A percentile compares a stretch with the other conserved stretches of the same genome.
Evolutionary conservation across 306 rosid species (phyloP).

Genomic region (Cucurbita maxima): DNA sequence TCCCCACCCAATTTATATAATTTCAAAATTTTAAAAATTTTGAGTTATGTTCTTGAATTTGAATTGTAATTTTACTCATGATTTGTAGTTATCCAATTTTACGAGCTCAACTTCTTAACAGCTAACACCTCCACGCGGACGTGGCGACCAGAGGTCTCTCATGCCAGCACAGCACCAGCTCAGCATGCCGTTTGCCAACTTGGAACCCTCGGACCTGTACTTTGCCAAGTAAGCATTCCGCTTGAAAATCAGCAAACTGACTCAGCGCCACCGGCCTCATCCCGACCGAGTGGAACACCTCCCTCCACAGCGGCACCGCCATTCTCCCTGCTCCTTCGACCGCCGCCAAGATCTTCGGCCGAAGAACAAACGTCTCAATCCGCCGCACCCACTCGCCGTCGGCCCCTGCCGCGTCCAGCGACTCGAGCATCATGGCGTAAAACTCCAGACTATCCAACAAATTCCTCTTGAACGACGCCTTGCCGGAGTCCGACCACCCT

Average conservation of each 20-base stretch:
- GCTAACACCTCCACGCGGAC: slow-evolving; percentile 68
- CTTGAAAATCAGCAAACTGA: slow-evolving; percentile 75
- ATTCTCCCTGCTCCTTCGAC: slow-evolving; percentile 39
- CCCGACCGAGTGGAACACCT: slow-evolving; percentile 54
- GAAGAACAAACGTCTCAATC: slow-evolving; percentile 40
- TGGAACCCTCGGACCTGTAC: slow-evolving; percentile 70
- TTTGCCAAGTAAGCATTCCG: slow-evolving; percentile 54
- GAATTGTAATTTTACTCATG: too few relatives aligned
- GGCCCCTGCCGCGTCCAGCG: slow-evolving; percentile 42
- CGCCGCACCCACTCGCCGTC: slow-evolving; percentile 45
- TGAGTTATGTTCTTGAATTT: too few relatives aligned
- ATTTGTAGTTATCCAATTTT: too few relatives aligned
- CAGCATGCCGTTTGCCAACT: slow-evolving; percentile 65
- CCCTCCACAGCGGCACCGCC: slow-evolving; percentile 36
- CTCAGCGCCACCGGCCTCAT: slow-evolving; percentile 72
- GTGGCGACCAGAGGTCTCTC: slow-evolving; percentile 54
- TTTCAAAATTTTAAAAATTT: too few relatives aligned
- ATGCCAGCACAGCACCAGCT: slow-evolving; percentile 72
- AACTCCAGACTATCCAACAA: slow-evolving; percentile 44
- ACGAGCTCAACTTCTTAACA: neutral
- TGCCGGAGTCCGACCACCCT: slow-evolving; percentile 35
- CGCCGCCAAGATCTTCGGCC: slow-evolving; percentile 47
- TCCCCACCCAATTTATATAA: too few relatives aligned
- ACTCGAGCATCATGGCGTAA: slow-evolving; percentile 61
- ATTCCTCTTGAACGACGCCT: slow-evolving; percentile 45